Conservation (phyloP, 1,139 yeast genomes). For the Blastobotrys arbuscula region DNA sequence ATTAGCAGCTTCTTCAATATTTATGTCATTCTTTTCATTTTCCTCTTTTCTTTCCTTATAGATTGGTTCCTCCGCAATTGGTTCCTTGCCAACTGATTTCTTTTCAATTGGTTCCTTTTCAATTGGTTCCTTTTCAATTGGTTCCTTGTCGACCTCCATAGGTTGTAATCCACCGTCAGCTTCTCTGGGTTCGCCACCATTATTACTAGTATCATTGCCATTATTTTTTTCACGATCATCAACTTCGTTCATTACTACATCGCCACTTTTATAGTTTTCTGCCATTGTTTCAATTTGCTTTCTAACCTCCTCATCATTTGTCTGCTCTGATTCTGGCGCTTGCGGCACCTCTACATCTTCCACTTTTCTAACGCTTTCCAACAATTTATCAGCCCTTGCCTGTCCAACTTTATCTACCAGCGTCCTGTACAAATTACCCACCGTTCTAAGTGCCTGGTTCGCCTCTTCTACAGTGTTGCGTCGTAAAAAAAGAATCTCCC, state of each 20-base stretch:
- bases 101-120: too few species aligned
- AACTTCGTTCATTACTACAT: not conserved
- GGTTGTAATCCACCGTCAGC: too few species aligned
- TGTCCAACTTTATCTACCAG: not conserved
- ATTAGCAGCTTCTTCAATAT: not conserved
- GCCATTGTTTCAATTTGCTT: not conserved
- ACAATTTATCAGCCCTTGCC: not conserved
- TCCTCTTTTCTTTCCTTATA: not conserved
- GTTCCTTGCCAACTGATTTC: too few species aligned
- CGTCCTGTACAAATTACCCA: not conserved
- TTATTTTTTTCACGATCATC: too few species aligned
- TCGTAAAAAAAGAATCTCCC: not conserved
- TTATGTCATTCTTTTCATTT: not conserved
- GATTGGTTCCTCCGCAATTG: too few species aligned
- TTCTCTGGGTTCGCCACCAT: too few species aligned
- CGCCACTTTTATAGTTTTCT: not conserved
- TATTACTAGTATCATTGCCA: too few species aligned
- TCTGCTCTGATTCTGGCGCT: not conserved
- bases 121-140: too few species aligned
- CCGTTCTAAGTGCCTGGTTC: not conserved
- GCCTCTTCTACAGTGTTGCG: constrained; percentile 11
- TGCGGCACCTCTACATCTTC: too few species aligned
- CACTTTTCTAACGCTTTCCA: too few species aligned
- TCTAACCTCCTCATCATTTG: not conserved
- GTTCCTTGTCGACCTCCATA: too few species aligned